A percentile compares a stretch with the other conserved stretches of the same genome.
phyloP scores from a whole-genome alignment of 768 basidiomycete genomes.

The Mycena haematopus region DNA sequence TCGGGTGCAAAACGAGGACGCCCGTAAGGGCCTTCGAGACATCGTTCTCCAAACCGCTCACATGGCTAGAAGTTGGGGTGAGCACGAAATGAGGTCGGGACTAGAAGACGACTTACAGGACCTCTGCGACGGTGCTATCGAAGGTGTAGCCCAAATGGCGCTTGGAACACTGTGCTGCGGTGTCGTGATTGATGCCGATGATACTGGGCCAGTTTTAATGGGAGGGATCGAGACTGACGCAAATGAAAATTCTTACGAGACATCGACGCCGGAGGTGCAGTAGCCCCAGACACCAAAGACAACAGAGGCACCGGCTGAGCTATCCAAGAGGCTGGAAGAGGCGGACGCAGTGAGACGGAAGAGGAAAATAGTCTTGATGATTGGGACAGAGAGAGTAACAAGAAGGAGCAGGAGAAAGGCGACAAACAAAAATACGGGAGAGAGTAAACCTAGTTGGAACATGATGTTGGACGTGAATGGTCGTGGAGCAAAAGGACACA shows the following conservation, averaged over 20 bases:
- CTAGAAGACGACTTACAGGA: constrained; percentile 44
- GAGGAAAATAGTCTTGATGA: constrained; percentile 61
- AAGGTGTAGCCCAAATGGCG: constrained; percentile 61
- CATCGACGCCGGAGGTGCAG: constrained; percentile 55
- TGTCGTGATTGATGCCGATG: constrained; percentile 46
- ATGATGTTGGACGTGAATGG: constrained; percentile 29
- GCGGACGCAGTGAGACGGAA: constrained; percentile 52
- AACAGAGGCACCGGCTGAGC: constrained; percentile 45
- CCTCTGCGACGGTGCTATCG: constrained; percentile 53
- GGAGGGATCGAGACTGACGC: constrained; percentile 24
- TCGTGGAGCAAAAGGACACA: neutral
- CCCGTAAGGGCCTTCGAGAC: constrained; percentile 54
- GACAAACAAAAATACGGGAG: constrained; percentile 52
- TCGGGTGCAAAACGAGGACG: constrained; percentile 60
- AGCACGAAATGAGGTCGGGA: constrained; percentile 5
- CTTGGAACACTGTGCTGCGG: constrained; percentile 51
- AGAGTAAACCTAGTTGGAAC: constrained; percentile 35
- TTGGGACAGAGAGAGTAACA: constrained; percentile 65
- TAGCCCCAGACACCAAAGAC: constrained; percentile 71
- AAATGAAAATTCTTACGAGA: constrained; percentile 44
- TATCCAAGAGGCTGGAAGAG: constrained; percentile 39
- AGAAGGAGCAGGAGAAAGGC: constrained; percentile 69
- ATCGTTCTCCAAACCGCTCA: constrained; percentile 43
- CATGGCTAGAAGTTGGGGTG: constrained; percentile 37
- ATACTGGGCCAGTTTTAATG: constrained; percentile 39